Evolutionary conservation across 371 early-diverging fungal genomes (phyloP), one percentile per base, ranked within the genome.

Genomic region (Lichtheimia ramosa): DNA sequence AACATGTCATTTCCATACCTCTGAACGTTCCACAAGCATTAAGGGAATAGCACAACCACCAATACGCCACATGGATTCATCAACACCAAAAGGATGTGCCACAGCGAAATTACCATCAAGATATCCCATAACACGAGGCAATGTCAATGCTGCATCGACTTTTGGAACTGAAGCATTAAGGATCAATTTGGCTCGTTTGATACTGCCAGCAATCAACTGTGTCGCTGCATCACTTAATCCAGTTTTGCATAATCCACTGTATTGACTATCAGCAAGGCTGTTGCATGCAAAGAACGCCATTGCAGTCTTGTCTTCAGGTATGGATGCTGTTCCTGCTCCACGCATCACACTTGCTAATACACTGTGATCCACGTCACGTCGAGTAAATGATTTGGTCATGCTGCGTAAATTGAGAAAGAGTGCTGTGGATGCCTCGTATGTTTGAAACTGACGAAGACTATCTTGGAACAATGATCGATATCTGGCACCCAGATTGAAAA

Each of bases 21-120:
- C 76, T 5, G 89, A 78, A 14, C 71, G 66, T 51, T 89, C 87
- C 34, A 89, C 79, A 7, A 90, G 62, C 28, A 82, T 81, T 27
- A 90, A 62, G 1, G 84, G 82, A 16, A 89, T 75, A 15, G 85
- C 82, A 62, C 86, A 87, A 2, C 90, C 90, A 10, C 90, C 90
- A 52, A 89, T 77, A 51, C 87, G 88, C 89, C 89, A 89, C 34
- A 89, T 78, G 0, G 88, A 83, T 56, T 90, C 89, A 64, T 87
- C 85, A 51, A 86, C 54, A 18, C 87, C 80, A 69, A 79, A 73
- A 18, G 84, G 79, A 59, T 81, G 75, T 7, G 86, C 86, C 2
- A 83, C 69, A 27, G 83, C 69, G 0, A 85, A 84, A 25, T 79
- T 71, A 8, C 89, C 89, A 4, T 65, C 61, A 14, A 89, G 58